These are phyloP conservation scores for Phytopythium ostracodes DNA, from an alignment of 352 stramenopile genomes.

Conservation along the genomic window DNA sequence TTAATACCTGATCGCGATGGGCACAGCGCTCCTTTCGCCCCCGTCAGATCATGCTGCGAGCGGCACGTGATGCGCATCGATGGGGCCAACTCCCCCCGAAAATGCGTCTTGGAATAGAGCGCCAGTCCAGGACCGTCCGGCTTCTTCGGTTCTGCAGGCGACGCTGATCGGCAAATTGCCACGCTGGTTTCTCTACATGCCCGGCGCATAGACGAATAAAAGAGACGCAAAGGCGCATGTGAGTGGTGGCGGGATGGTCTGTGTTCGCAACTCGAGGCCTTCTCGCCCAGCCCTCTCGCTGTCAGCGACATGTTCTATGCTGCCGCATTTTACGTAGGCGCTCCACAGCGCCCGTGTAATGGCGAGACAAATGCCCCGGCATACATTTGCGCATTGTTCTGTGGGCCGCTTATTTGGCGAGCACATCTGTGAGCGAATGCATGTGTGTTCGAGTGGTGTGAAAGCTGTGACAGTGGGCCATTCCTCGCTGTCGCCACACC, in stretches of 20 bases:
- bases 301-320: conserved; percentile 5
- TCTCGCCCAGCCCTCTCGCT: not conserved
- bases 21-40: not conserved
- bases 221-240: not conserved
- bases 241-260: not conserved
- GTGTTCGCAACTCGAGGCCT: not conserved
- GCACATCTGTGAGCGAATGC: not conserved
- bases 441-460: not conserved
- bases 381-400: not conserved
- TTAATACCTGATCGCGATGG: not conserved
- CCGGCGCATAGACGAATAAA: not conserved
- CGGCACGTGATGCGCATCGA: not conserved
- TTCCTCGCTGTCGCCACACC: conserved; percentile 7
- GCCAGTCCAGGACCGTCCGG: not conserved
- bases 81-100: not conserved
- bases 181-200: not conserved
- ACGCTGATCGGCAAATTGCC: not conserved
- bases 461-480: conserved; percentile 4
- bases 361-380: not conserved
- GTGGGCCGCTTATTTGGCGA: not conserved
- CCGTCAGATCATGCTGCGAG: not conserved
- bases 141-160: too few species aligned
- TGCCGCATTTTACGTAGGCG: not conserved
- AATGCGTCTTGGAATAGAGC: not conserved
- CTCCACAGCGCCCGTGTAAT: not conserved